Base-by-base conservation (phyloP, 192 early-diverging fungal genomes). In the Phycomyces blakesleeanus region DNA sequence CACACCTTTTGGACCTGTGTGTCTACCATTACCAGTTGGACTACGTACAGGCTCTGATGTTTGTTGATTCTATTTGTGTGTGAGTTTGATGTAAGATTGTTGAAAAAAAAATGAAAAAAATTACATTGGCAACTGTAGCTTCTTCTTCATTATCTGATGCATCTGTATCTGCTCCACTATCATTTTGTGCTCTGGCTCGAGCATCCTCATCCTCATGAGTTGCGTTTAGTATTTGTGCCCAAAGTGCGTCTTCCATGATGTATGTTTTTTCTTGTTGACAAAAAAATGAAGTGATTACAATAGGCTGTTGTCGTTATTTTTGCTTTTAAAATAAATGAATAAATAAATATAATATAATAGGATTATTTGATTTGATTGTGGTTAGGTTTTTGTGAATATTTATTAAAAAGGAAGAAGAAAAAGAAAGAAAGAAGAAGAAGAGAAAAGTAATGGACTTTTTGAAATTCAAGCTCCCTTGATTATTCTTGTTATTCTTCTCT, bases 1-100 rank as follows among this genome's bases (percentile, higher is more conserved):
- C 1, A 85, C 81, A 44, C 81, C 83, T 59, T 85, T 85, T 44
- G 83, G 83, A 4, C 83, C 83, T 5, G 83, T 82, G 15, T 79
- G 76, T 29, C 73, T 65, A 5, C 74, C 70, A 1, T 61, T 57
- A 0, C 60, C 71, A 7, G 67, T 41, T 53, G 56, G 41, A 50
- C 50, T 29, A 15, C 24, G 55, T 50, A 42, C 25, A 24, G 44
- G 27, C 25, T 18, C 18, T 40, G 21, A 18, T 16, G 8, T 18
- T 21, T 5, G 18, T 8, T 14, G 26, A 25, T 56, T 26, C 63
- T 49, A 44, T 27, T n/a, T 29, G 15, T 26, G 7, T 5, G 20
- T 16, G 15, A 53, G 18, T 26, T 26, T 15, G 5, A 54, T 11
- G 24, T 25, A 54, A 22, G 52, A 24, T 7, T 2, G 52, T 12